Evolutionary conservation across 1,139 yeast genomes (phyloP).

Genomic region (Yamadazyma jaroonii): DNA sequence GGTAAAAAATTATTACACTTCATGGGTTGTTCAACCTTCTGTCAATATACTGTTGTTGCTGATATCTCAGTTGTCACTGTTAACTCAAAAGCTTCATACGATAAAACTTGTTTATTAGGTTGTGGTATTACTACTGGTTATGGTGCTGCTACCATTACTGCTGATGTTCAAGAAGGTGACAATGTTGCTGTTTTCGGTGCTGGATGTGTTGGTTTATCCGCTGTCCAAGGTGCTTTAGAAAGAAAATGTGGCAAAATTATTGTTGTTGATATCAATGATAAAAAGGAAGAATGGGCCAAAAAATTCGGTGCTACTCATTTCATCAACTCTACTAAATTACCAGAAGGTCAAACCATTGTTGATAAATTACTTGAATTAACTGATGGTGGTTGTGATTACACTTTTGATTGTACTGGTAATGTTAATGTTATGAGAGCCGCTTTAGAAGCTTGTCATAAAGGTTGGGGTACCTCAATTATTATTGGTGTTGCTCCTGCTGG

Average conservation of each 20-base stretch:
- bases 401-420: conserved; percentile 98
- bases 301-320: conserved; percentile 96
- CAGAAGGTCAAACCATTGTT: conserved; percentile 74
- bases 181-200: conserved; percentile 96
- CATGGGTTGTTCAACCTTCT: conserved; percentile 97
- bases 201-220: conserved; percentile 95
- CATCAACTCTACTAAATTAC: conserved; percentile 75
- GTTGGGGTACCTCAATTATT: conserved; percentile 94
- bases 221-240: conserved; percentile 87
- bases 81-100: conserved; percentile 77
- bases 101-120: conserved; percentile 88
- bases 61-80: conserved; percentile 97
- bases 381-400: conserved; percentile 94
- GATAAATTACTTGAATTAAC: conserved; percentile 84
- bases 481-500: conserved; percentile 99
- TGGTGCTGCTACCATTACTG: conserved; percentile 96
- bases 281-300: conserved; percentile 79
- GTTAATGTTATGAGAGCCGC: conserved; percentile 93
- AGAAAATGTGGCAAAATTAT: conserved; percentile 81
- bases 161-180: conserved; percentile 88
- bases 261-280: conserved; percentile 82
- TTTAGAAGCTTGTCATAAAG: conserved; percentile 95
- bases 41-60: conserved; percentile 96
- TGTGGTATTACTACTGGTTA: conserved; percentile 99
- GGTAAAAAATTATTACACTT: conserved; percentile 85